These are phyloP conservation scores for Acacia acuminata DNA, from an alignment of 306 rosid genomes.

Conservation along the genomic window DNA sequence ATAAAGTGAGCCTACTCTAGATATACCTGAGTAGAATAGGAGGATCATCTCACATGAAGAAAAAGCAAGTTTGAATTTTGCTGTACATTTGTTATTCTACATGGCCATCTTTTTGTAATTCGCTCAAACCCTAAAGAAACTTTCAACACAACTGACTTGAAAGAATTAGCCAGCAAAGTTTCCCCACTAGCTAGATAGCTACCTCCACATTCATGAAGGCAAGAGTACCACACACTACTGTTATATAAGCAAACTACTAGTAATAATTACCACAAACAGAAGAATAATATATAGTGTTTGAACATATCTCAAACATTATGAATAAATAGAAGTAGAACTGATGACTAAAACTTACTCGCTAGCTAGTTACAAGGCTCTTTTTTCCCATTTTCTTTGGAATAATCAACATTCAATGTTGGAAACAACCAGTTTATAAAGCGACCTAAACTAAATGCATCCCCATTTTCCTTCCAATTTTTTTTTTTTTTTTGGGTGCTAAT, in stretches of 20 bases:
- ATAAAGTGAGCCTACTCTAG: neutral
- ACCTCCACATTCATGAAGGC: slow-evolving; percentile 17
- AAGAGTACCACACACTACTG: neutral
- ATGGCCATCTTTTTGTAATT: neutral
- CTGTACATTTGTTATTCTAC: neutral
- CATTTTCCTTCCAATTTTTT: neutral
- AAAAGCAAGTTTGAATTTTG: neutral
- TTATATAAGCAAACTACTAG: neutral
- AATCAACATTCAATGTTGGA: neutral
- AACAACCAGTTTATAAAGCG: slow-evolving; percentile 2
- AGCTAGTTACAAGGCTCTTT: neutral
- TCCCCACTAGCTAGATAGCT: neutral
- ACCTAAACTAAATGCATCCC: slow-evolving; percentile 17
- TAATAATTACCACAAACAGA: slow-evolving; percentile 4
- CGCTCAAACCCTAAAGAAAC: neutral
- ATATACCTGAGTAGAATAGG: neutral
- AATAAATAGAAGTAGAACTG: neutral
- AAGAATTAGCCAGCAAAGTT: neutral
- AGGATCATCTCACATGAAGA: neutral
- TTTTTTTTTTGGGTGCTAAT: neutral
- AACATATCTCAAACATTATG: neutral
- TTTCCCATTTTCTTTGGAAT: neutral
- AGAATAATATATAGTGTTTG: neutral
- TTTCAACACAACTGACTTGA: neutral
- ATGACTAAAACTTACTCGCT: slow-evolving; percentile 9